phyloP scores from a whole-genome alignment of 2,329 filamentous ascomycete species.

The Paracoccidioides lutzii region DNA sequence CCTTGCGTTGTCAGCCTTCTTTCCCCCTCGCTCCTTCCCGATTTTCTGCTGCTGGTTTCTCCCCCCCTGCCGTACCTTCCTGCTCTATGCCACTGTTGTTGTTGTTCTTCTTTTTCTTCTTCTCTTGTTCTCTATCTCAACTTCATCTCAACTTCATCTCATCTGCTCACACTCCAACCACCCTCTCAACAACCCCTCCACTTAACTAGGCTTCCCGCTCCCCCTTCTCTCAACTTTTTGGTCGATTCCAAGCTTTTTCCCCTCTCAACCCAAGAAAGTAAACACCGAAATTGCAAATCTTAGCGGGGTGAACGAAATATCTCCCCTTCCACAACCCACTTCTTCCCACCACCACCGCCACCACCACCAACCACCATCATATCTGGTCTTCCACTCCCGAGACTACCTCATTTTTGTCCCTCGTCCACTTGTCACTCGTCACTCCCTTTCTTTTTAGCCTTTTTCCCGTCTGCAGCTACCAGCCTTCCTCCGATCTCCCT shows the following conservation, averaged over 20 bases:
- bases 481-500: too few relatives aligned
- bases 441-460: too few relatives aligned
- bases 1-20: too few relatives aligned
- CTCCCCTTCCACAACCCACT: neutral
- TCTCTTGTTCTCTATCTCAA: constrained; percentile 1
- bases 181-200: too few relatives aligned
- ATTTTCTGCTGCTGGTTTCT: neutral
- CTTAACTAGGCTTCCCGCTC: too few relatives aligned
- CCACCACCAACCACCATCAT: neutral
- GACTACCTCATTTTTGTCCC: neutral
- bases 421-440: too few relatives aligned
- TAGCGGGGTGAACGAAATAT: neutral
- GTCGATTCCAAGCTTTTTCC: too few relatives aligned
- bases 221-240: too few relatives aligned
- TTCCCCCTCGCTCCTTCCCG: too few relatives aligned
- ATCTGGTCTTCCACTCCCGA: neutral
- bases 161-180: too few relatives aligned
- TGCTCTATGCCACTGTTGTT: neutral
- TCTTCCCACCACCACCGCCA: neutral
- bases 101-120: neutral
- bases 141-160: constrained; percentile 2
- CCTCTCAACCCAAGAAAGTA: too few relatives aligned
- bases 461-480: too few relatives aligned
- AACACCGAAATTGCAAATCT: neutral
- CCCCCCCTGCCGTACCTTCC: neutral